Percentiles rank a stretch among this genome's conserved stretches.
Conservation (phyloP, 345 rosid genomes). For the Abelmoschus esculentus region DNA sequence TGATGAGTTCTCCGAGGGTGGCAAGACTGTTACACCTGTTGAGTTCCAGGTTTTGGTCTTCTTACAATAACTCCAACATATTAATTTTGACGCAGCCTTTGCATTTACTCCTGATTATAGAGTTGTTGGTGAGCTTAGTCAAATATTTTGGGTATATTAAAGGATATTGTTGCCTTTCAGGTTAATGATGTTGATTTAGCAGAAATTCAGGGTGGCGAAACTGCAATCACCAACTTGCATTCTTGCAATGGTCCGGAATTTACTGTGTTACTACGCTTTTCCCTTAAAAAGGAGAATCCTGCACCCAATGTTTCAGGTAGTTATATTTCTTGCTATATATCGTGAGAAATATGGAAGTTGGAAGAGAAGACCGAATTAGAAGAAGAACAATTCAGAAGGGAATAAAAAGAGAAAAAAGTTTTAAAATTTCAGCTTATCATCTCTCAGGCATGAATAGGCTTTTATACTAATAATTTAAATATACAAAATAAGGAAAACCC, state of each 20-base stretch:
- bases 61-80: background rate
- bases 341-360: no score
- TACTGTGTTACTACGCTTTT: slow-evolving; percentile 39
- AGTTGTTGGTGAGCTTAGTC: background rate
- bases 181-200: slow-evolving; percentile 60
- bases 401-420: no score
- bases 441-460: no score
- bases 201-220: slow-evolving; percentile 54
- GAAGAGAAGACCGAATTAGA: no score
- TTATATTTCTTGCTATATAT: background rate
- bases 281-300: slow-evolving; percentile 11
- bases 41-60: slow-evolving; percentile 42
- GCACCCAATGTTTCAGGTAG: slow-evolving; percentile 15
- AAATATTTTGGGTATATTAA: background rate
- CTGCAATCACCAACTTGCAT: slow-evolving; percentile 51
- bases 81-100: background rate
- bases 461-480: no score
- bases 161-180: slow-evolving; percentile 22
- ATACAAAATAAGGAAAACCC: no score
- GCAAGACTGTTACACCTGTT: slow-evolving; percentile 51
- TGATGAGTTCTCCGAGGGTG: slow-evolving; percentile 41
- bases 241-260: slow-evolving; percentile 60
- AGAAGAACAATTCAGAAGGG: no score
- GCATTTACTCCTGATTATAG: background rate
- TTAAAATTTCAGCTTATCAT: no score